phyloP scores from a whole-genome alignment of 2,329 filamentous ascomycete genomes.

The Colletotrichum sp. region DNA sequence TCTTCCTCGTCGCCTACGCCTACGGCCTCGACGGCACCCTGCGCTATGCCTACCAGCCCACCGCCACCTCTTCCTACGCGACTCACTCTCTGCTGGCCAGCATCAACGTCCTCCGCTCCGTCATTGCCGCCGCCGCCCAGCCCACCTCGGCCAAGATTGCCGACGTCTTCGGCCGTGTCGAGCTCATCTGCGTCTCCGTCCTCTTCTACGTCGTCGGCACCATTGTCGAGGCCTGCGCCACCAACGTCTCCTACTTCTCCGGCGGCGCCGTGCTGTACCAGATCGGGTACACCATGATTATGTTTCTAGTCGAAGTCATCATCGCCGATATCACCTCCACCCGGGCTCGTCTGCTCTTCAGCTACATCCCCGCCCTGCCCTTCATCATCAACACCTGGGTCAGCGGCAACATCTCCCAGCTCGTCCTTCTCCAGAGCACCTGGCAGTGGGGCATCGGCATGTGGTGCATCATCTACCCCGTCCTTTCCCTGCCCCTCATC shows the following conservation, averaged over 20 bases:
- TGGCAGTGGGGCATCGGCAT: slow-evolving; percentile 72
- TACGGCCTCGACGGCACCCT: slow-evolving; percentile 67
- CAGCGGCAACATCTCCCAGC: slow-evolving; percentile 58
- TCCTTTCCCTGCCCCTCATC: slow-evolving; percentile 58
- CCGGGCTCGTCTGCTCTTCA: slow-evolving; percentile 67
- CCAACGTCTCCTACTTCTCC: slow-evolving; percentile 54
- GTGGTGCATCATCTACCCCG: slow-evolving; percentile 68
- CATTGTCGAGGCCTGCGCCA: slow-evolving; percentile 59
- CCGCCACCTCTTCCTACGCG: slow-evolving; percentile 55
- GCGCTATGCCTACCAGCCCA: slow-evolving; percentile 60
- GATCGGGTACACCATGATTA: slow-evolving; percentile 67
- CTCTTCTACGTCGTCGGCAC: slow-evolving; percentile 65
- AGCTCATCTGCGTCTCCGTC: slow-evolving; percentile 62
- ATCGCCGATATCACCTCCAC: slow-evolving; percentile 69
- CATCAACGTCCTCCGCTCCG: slow-evolving; percentile 60
- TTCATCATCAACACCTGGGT: slow-evolving; percentile 72
- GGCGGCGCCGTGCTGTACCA: slow-evolving; percentile 66
- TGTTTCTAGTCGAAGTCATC: slow-evolving; percentile 68
- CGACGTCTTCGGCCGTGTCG: slow-evolving; percentile 67
- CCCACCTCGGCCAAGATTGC: slow-evolving; percentile 64
- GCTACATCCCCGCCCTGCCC: slow-evolving; percentile 64
- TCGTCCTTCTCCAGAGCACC: slow-evolving; percentile 51
- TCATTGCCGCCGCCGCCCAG: slow-evolving; percentile 64
- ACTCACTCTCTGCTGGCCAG: slow-evolving; percentile 62
- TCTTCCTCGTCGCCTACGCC: slow-evolving; percentile 69